phyloP scores from a whole-genome alignment of 257 asterid species.

The Salvia miltiorrhiza region DNA sequence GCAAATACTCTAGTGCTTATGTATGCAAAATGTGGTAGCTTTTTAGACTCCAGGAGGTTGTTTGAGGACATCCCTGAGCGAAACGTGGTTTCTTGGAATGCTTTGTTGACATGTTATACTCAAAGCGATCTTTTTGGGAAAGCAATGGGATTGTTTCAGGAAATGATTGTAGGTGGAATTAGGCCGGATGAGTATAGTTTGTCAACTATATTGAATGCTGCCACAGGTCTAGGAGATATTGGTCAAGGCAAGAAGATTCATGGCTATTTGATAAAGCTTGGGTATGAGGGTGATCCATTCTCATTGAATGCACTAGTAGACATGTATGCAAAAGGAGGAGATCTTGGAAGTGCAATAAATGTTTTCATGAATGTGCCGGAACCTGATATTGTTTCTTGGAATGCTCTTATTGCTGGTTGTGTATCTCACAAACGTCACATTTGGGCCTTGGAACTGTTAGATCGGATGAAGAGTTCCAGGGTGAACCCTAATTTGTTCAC shows the following conservation, averaged over 20 bases:
- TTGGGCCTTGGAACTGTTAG: constrained; percentile 51
- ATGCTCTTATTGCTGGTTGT: constrained; percentile 70
- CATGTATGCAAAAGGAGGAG: constrained; percentile 67
- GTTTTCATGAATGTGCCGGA: constrained; percentile 42
- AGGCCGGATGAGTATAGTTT: constrained; percentile 72
- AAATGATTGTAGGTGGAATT: constrained; percentile 54
- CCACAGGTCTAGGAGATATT: constrained; percentile 54
- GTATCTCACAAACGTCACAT: constrained; percentile 45
- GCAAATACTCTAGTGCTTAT: constrained; percentile 61
- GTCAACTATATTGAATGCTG: constrained; percentile 64
- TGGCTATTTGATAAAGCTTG: constrained; percentile 58
- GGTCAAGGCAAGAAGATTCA: constrained; percentile 58
- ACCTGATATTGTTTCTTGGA: constrained; percentile 75
- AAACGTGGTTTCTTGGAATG: constrained; percentile 78
- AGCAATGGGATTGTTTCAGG: constrained; percentile 55
- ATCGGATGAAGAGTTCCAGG: constrained; percentile 52
- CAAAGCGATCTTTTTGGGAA: constrained; percentile 46
- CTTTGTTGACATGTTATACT: constrained; percentile 51
- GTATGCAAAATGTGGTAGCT: constrained; percentile 58
- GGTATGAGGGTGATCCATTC: constrained; percentile 58
- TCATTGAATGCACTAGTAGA: constrained; percentile 72
- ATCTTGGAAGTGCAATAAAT: constrained; percentile 42
- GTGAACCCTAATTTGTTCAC: constrained; percentile 58
- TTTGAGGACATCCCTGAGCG: constrained; percentile 60
- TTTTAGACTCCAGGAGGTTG: constrained; percentile 54